Evolutionary conservation across 352 stramenopile species (phyloP).

Genomic region (Globisporangium iwayamae): DNA sequence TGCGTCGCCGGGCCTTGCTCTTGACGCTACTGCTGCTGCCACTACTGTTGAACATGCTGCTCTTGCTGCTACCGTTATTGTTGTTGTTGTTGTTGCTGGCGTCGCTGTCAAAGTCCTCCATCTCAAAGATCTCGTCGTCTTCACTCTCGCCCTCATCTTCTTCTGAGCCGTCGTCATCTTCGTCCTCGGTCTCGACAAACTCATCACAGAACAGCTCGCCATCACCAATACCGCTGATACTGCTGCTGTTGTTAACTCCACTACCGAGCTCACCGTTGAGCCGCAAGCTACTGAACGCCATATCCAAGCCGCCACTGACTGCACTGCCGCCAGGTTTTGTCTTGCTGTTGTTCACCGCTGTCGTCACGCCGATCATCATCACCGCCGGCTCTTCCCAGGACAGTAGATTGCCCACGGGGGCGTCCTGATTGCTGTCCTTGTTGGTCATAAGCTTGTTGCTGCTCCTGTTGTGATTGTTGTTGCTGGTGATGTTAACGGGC

Average conservation of each 20-base stretch:
- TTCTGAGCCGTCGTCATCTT: constrained; percentile 39
- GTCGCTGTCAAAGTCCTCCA: constrained; percentile 55
- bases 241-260: constrained; percentile 14
- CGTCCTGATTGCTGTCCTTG: constrained; percentile 11
- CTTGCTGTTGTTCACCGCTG: neutral
- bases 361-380: constrained; percentile 28
- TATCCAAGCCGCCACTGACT: constrained; percentile 7
- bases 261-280: constrained; percentile 21
- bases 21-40: constrained; percentile 4
- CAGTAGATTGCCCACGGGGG: constrained; percentile 30
- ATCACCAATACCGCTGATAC: neutral
- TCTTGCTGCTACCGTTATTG: constrained; percentile 22
- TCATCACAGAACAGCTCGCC: constrained; percentile 17
- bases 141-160: constrained; percentile 36
- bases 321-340: neutral
- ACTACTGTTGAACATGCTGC: constrained; percentile 11
- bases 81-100: constrained; percentile 10
- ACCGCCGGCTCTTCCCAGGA: constrained; percentile 63
- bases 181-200: constrained; percentile 36
- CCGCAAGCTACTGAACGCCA: constrained; percentile 18
- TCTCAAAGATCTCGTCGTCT: constrained; percentile 73
- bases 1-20: constrained; percentile 3
- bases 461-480: neutral
- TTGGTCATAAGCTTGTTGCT: constrained; percentile 4
- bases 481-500: neutral